Base-by-base conservation (phyloP, 176 grass and related monocot species). In the Puya raimondii region DNA sequence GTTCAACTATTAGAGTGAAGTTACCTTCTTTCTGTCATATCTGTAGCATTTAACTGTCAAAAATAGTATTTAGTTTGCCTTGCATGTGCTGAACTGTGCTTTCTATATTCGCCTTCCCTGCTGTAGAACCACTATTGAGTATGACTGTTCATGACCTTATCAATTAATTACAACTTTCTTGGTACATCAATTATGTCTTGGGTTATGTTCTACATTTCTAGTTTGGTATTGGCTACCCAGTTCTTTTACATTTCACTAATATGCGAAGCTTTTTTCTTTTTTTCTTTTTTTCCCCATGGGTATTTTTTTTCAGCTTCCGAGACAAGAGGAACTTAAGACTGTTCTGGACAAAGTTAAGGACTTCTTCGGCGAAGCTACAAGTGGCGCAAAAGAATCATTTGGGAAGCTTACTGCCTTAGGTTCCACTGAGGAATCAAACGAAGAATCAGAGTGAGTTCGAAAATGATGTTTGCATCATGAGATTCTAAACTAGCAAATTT, bases 311-410 rank as follows among this genome's bases (percentile, higher is more conserved):
- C 89, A 99, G 94, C 84, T 99, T 51, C 94, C 90, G 8, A 85
- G 81, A 76, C 84, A 86, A 83, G 94, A 99, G 54, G 89, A 99
- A 72, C 81, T 99, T 50, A 93, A 88, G 76, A 84, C 87, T 47
- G 94, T 99, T 2, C 76, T 88, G 29, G 89, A 93, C 75, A 99
- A 99, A 84, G 89, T 90, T 82, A 99, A 82, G 73, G 84, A 93
- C 58, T 91, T 99, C 82, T 82, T 99, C 67, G 85, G 84, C 0
- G 82, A 99, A n/a, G 89, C 85, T 50, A 79, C 89, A 0, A 18
- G 74, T 21, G 87, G 81, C 2, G 94, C 87, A 29, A 90, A 96
- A 76, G 94, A 93, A 75, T 99, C 94, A 26, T 99, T 99, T 80
- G 94, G 84, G 1, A 88, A 99, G 78, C 83, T 99, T 50, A 90